Evolutionary conservation across 805 yeast genomes (phyloP), one percentile per base, ranked within the genome.

Genomic region (Lipomyces chichibuensis): DNA sequence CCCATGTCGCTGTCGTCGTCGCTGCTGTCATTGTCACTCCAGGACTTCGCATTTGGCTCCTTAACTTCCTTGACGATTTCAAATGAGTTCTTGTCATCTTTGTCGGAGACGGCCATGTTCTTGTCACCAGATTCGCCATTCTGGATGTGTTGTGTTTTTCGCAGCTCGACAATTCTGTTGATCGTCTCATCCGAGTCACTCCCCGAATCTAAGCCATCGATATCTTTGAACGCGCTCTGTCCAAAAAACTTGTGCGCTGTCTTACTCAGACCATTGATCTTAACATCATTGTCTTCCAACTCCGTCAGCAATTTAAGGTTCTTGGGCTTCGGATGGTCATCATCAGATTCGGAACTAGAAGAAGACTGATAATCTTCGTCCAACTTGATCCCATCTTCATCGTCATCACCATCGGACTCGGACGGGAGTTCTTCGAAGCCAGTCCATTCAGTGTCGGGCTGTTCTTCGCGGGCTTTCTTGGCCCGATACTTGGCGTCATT

Each of bases 401-500:
- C 78, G 33, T 74, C 75, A 49, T 73, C 75, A 1, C 70, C 79
- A 3, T 71, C 74, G 3, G 62, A 62, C 25, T 65, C 49, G 17
- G 64, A 55, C 29, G 57, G 61, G 6, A 32, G 60, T 32, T 71
- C 73, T 20, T 77, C 72, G 53, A 83, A 80, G 35, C 86, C 87
- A 33, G 80, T 83, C 87, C 87, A 84, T 23, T 79, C 82, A 59
- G 81, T 83, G 57, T 83, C 85, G 61, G 80, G 80, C 17, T 65
- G 79, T 63, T 82, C 84, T 13, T 85, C 85, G 63, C 88, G 80
- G 54, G 82, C 79, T 69, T 80, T 78, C 74, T 84, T 83, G 23
- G 88, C 88, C 43, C 82, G 78, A 70, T 79, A 83, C 69, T 82
- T 84, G 23, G 88, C 84, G 65, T 84, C 84, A 27, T 75, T 58